Conservation (phyloP, 257 asterid genomes). For the Cruciata laevipes region DNA sequence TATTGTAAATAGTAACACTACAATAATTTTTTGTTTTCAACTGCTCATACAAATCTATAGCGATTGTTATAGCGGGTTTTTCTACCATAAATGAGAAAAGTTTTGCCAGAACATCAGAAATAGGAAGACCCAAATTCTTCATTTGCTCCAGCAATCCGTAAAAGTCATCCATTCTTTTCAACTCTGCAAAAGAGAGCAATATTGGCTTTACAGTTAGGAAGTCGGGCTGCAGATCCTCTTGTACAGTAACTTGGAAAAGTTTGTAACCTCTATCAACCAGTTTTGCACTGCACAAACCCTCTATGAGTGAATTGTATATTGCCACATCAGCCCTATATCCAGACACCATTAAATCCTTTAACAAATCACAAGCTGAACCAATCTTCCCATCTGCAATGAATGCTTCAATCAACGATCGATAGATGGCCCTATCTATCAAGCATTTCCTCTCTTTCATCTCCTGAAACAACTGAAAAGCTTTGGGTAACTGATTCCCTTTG, state of each 20-base stretch:
- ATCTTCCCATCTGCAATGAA: constrained; percentile 67
- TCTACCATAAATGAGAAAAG: constrained; percentile 53
- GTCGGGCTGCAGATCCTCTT: constrained; percentile 80
- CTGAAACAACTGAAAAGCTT: constrained; percentile 63
- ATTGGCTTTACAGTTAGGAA: constrained; percentile 63
- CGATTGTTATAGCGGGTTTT: constrained; percentile 30
- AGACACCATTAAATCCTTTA: constrained; percentile 74
- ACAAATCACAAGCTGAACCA: constrained; percentile 73
- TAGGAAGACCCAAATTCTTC: constrained; percentile 42
- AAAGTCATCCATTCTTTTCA: constrained; percentile 59
- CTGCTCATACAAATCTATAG: constrained; percentile 58
- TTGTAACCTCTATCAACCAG: constrained; percentile 69
- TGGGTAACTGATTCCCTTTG: constrained; percentile 37
- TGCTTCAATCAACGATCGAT: constrained; percentile 75
- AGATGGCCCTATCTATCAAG: constrained; percentile 81
- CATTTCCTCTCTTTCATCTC: constrained; percentile 70
- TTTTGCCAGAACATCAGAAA: constrained; percentile 37
- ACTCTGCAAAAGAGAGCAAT: constrained; percentile 55
- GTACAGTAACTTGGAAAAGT: constrained; percentile 57
- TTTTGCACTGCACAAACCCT: constrained; percentile 62
- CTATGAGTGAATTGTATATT: constrained; percentile 67
- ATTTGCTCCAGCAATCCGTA: constrained; percentile 60
- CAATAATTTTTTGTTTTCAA: constrained; percentile 40
- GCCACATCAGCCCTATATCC: constrained; percentile 90
- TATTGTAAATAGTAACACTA: constrained; percentile 49